These are phyloP conservation scores for Dictyostelium citrinum DNA, from an alignment of 78 protist species.

Conservation along the genomic window DNA sequence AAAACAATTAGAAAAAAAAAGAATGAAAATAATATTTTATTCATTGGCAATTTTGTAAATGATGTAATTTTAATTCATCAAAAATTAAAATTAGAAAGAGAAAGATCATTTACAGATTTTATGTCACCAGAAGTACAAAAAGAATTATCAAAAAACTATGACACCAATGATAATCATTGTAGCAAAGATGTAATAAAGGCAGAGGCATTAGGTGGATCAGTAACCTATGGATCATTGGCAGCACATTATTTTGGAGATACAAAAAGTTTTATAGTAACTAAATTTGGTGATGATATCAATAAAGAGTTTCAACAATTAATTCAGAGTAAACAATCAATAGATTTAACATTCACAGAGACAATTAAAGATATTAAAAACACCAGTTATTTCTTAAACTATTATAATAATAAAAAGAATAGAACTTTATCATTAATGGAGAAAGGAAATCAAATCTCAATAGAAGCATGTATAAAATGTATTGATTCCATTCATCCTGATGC, in stretches of 20 bases:
- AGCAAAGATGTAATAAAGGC: background rate
- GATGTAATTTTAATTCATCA: slow-evolving; percentile 58
- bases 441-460: background rate
- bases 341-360: background rate
- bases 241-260: slow-evolving; percentile 53
- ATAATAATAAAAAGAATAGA: slow-evolving; percentile 54
- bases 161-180: background rate
- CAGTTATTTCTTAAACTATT: slow-evolving; percentile 47
- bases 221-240: slow-evolving; percentile 62
- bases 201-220: slow-evolving; percentile 53
- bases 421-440: slow-evolving; percentile 28
- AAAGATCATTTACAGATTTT: slow-evolving; percentile 37
- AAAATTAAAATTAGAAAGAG: slow-evolving; percentile 4
- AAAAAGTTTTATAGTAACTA: slow-evolving; percentile 20
- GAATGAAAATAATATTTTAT: slow-evolving; percentile 14
- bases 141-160: background rate
- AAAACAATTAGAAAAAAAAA: background rate
- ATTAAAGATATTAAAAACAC: slow-evolving; percentile 6
- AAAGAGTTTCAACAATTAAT: slow-evolving; percentile 1
- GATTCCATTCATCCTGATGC: slow-evolving; percentile 29
- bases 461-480: slow-evolving; percentile 2
- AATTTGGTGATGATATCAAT: slow-evolving; percentile 33
- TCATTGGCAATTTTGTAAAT: slow-evolving; percentile 72
- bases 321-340: background rate
- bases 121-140: background rate